Percentiles rank a stretch among this genome's conserved stretches.
These are phyloP conservation scores for Aspergillus sclerotialis DNA, from an alignment of 2,329 filamentous ascomycete genomes.

Conservation along the genomic window DNA sequence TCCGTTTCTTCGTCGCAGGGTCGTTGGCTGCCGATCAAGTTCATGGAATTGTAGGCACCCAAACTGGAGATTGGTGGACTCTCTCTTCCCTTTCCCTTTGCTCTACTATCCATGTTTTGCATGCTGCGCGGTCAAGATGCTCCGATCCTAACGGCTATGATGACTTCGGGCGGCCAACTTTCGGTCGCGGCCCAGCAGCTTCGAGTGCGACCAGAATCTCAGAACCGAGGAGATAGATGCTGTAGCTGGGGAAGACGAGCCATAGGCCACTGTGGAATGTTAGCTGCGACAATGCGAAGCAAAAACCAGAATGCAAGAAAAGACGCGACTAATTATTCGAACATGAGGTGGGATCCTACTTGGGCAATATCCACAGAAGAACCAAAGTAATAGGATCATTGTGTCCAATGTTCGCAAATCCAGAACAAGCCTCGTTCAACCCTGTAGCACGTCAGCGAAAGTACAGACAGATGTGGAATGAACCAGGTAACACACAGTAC, in stretches of 20 bases:
- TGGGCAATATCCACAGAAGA: constrained; percentile 59
- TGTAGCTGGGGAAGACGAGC: constrained; percentile 58
- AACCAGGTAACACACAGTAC: constrained; percentile 61
- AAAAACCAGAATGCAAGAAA: neutral
- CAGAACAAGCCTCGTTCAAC: constrained; percentile 55
- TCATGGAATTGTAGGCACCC: no score
- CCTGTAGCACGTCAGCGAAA: constrained; percentile 28
- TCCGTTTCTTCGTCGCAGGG: no score
- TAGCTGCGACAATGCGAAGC: constrained; percentile 7
- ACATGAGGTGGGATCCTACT: constrained; percentile 54
- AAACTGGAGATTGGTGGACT: no score
- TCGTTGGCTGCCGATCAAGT: no score
- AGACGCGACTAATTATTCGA: no score
- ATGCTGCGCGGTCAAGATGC: no score
- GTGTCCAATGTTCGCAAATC: constrained; percentile 56
- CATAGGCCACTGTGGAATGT: constrained; percentile 54
- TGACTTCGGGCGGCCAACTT: constrained; percentile 24
- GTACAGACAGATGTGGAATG: no score
- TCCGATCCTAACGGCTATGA: no score
- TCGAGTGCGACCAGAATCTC: constrained; percentile 58
- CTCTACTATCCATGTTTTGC: no score
- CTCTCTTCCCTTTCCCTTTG: no score
- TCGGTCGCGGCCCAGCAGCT: constrained; percentile 18
- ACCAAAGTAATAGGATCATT: constrained; percentile 50
- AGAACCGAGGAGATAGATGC: constrained; percentile 51